phyloP scores from a whole-genome alignment of 176 grass and related monocot species.

The Paspalum notatum region DNA sequence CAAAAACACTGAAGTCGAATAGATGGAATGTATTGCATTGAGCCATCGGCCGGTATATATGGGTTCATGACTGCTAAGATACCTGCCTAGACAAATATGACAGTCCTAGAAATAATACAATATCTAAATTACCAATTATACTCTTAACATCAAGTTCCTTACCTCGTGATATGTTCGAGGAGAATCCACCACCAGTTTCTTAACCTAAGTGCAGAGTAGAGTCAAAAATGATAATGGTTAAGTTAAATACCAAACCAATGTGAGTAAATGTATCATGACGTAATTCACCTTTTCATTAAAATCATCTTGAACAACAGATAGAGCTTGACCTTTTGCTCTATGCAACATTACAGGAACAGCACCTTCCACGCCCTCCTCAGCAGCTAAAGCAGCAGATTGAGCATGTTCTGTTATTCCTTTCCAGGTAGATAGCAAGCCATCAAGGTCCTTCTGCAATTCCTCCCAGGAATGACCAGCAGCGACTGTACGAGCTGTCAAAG shows the following conservation, averaged over 20 bases:
- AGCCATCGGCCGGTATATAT: too few species aligned
- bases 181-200: slow-evolving; percentile 90
- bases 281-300: slow-evolving; percentile 92
- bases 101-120: too few species aligned
- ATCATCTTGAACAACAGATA: slow-evolving; percentile 93
- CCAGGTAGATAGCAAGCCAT: slow-evolving; percentile 81
- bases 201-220: slow-evolving; percentile 60
- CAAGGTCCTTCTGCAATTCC: slow-evolving; percentile 88
- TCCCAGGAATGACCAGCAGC: slow-evolving; percentile 88
- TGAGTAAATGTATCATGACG: slow-evolving; percentile 38
- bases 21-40: too few species aligned
- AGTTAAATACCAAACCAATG: slow-evolving; percentile 31
- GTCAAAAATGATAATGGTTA: slow-evolving; percentile 35
- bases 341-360: slow-evolving; percentile 89
- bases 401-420: slow-evolving; percentile 86
- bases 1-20: too few species aligned
- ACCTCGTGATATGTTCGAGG: slow-evolving; percentile 91
- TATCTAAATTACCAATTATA: background rate
- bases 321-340: slow-evolving; percentile 74
- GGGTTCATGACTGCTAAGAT: too few species aligned
- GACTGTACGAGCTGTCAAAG: slow-evolving; percentile 75
- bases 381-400: slow-evolving; percentile 83
- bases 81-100: too few species aligned
- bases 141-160: slow-evolving; percentile 14
- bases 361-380: slow-evolving; percentile 78